phyloP scores from a whole-genome alignment of 2,329 filamentous ascomycete genomes.

The Hypocrella siamensis region DNA sequence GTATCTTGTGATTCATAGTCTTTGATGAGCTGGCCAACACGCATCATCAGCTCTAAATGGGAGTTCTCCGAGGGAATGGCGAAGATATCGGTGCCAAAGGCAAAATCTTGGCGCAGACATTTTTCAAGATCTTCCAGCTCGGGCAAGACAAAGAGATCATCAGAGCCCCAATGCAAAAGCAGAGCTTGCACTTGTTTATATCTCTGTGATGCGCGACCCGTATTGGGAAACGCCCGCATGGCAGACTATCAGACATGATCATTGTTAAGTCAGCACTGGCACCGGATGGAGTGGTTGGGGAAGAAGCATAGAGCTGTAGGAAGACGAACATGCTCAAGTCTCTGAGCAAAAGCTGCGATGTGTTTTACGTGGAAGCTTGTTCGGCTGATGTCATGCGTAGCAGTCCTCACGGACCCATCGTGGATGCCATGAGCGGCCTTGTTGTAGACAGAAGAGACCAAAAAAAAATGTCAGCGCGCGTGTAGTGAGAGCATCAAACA shows the following conservation, averaged over 20 bases:
- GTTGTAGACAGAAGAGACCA: not conserved
- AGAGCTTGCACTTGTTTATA: conserved; percentile 40
- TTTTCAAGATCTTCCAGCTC: conserved; percentile 41
- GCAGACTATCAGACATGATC: conserved; percentile 27
- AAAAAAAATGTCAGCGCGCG: not conserved
- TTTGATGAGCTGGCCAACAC: conserved; percentile 39
- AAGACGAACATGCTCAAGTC: conserved; percentile 34
- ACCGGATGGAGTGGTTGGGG: no score
- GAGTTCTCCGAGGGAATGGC: conserved; percentile 42
- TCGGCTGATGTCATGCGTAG: conserved; percentile 41
- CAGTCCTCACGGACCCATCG: conserved; percentile 16
- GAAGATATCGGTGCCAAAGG: conserved; percentile 41
- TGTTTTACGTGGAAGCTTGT: conserved; percentile 43
- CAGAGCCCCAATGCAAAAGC: conserved; percentile 40
- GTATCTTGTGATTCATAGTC: conserved; percentile 39
- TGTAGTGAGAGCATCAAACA: no score
- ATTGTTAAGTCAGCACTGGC: no score
- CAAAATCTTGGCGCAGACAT: conserved; percentile 37
- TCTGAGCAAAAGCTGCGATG: conserved; percentile 36
- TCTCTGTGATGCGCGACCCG: conserved; percentile 32
- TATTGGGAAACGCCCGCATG: conserved; percentile 39
- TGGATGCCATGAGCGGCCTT: conserved; percentile 4
- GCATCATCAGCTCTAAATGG: conserved; percentile 42
- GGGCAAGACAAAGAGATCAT: conserved; percentile 41
- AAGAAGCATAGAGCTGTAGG: no score